Base-by-base conservation (phyloP, 2,329 filamentous ascomycete genomes). In the Epichloe sp. region DNA sequence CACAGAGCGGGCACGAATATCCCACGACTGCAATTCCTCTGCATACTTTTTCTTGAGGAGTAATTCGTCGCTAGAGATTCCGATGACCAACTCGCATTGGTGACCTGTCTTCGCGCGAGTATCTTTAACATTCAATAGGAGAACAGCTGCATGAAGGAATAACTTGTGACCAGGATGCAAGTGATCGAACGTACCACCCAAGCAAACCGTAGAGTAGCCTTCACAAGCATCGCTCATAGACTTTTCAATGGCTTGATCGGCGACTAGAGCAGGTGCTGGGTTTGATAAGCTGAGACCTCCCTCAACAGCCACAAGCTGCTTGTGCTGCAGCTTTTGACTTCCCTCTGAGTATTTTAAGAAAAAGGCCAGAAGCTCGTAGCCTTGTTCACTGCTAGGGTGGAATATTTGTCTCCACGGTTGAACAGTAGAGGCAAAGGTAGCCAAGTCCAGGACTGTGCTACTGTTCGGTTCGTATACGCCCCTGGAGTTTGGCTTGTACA, bases 181-280 rank as follows among this genome's bases (percentile, higher is more conserved):
- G 67, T 97, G 89, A 65, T 98, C 93, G 68, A 97, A 98, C 0
- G 93, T 98, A 10, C 93, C 93, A 34, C 91, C 93, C 12, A 97
- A 79, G 49, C 85, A 87, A 47, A 94, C 85, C 3, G 56, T 62
- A 3, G 54, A 53, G 54, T 67, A 67, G 0, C 59, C 57, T 3
- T 50, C 49, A 5, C 52, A 49, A 14, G 50, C 50, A 3, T 55
- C 48, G 1, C 53, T 46, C 7, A 17, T 12, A 38, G 10, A n/a
- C n/a, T 19, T 21, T 14, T 34, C 31, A 37, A 11, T 31, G 17
- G 3, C 12, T 17, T 12, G 40, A 12, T 35, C 23, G 17, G 15
- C 17, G 31, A 12, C 23, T 40, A 1, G 43, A 34, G 8, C 36
- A 40, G 1, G n/a, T 11, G 6, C 53, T 48, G 19, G 50, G 14